phyloP scores from a whole-genome alignment of 75 land plant genomes.

The Picea glauca region DNA sequence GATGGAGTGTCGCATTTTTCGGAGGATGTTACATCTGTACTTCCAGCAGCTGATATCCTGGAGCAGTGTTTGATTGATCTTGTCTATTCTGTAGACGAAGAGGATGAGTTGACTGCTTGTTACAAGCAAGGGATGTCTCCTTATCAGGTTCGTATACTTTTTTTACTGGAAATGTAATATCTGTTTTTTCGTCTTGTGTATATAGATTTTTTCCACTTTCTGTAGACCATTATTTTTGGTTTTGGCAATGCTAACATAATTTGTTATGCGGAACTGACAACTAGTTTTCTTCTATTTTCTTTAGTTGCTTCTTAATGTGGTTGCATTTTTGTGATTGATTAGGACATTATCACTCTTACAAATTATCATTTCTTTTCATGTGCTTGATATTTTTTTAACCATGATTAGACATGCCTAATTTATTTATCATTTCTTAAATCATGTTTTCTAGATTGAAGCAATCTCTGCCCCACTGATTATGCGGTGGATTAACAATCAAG shows the following conservation, averaged over 20 bases:
- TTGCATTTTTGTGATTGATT: background rate
- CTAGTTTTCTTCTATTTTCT: background rate
- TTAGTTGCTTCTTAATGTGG: background rate
- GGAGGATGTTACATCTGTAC: slow-evolving; percentile 70
- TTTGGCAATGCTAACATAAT: too few species aligned
- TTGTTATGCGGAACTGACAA: too few species aligned
- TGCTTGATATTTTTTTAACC: background rate
- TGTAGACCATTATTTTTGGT: background rate
- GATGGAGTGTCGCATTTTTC: slow-evolving; percentile 67
- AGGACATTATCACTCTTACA: background rate
- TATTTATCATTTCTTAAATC: background rate
- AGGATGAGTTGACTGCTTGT: slow-evolving; percentile 15
- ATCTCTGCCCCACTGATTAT: slow-evolving; percentile 62
- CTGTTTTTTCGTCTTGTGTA: background rate
- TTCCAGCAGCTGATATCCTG: slow-evolving; percentile 73
- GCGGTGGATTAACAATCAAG: slow-evolving; percentile 79
- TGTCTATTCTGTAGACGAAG: slow-evolving; percentile 36
- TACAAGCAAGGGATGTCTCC: slow-evolving; percentile 43
- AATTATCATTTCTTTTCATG: background rate
- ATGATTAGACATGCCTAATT: background rate
- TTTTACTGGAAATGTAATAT: background rate
- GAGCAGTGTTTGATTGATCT: slow-evolving; percentile 51
- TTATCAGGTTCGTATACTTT: slow-evolving; percentile 46
- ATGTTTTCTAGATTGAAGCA: slow-evolving; percentile 30
- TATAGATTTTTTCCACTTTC: background rate